A percentile compares a stretch with the other conserved stretches of the same genome.
phyloP scores from a whole-genome alignment of 2,329 filamentous ascomycete species.

The Didymellaceae sp. region DNA sequence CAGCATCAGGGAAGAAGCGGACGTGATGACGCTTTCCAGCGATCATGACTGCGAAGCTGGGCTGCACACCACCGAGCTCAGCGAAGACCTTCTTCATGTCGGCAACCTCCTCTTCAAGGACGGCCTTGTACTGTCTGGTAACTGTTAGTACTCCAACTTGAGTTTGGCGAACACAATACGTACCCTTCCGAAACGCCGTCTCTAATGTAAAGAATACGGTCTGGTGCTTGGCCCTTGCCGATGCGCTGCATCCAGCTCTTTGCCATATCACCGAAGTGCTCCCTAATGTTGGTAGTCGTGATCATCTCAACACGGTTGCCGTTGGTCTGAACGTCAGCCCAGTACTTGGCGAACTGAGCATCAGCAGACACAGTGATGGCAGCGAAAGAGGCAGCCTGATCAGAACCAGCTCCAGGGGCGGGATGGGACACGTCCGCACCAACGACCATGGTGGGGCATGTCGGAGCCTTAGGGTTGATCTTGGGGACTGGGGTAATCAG shows the following conservation, averaged over 20 bases:
- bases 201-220: slow-evolving; percentile 88
- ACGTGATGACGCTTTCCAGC: slow-evolving; percentile 95
- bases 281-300: slow-evolving; percentile 67
- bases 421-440: slow-evolving; percentile 91
- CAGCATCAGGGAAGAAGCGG: slow-evolving; percentile 80
- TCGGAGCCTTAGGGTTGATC: slow-evolving; percentile 21
- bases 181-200: slow-evolving; percentile 80
- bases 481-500: slow-evolving; percentile 4
- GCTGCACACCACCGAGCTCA: slow-evolving; percentile 48
- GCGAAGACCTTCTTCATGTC: slow-evolving; percentile 70
- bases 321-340: slow-evolving; percentile 81
- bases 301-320: slow-evolving; percentile 83
- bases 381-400: slow-evolving; percentile 72
- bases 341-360: slow-evolving; percentile 72
- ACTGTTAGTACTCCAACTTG: no score
- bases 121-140: slow-evolving; percentile 77
- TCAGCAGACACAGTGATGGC: slow-evolving; percentile 86
- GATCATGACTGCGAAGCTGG: slow-evolving; percentile 84
- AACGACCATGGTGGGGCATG: slow-evolving; percentile 74
- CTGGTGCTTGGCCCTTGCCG: slow-evolving; percentile 63
- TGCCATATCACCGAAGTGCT: slow-evolving; percentile 70
- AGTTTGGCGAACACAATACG: no score
- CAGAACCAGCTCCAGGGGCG: slow-evolving; percentile 61
- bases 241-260: slow-evolving; percentile 67
- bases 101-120: slow-evolving; percentile 78